Evolutionary conservation across 345 rosid species (phyloP).

Genomic region (Laguncularia racemosa): DNA sequence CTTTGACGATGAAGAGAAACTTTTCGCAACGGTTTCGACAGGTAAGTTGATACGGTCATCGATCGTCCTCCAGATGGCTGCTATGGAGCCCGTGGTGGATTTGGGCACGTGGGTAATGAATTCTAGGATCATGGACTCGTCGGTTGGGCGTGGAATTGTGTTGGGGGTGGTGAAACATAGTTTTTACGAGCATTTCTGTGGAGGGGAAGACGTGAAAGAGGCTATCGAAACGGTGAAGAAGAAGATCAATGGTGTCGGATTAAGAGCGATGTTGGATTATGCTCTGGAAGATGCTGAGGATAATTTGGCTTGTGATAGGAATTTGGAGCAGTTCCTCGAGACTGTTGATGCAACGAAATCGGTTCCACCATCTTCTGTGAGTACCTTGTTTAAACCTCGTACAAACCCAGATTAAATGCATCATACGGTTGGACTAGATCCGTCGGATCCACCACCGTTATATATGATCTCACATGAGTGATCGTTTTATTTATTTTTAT

Average conservation of each 20-base stretch:
- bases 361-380: conserved; percentile 61
- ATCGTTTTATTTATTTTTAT: too few relatives aligned
- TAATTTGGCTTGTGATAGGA: conserved; percentile 50
- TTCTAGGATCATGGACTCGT: conserved; percentile 46
- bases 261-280: conserved; percentile 69
- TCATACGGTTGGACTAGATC: not conserved
- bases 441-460: not conserved
- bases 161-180: conserved; percentile 32
- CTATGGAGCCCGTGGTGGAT: conserved; percentile 60
- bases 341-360: conserved; percentile 51
- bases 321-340: conserved; percentile 44
- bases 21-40: conserved; percentile 39
- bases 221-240: conserved; percentile 31
- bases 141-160: conserved; percentile 33
- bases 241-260: conserved; percentile 44
- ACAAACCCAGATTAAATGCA: not conserved
- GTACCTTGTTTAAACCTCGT: conserved; percentile 1
- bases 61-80: conserved; percentile 41
- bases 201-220: conserved; percentile 51
- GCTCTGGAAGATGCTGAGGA: conserved; percentile 66
- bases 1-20: conserved; percentile 41
- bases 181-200: conserved; percentile 81
- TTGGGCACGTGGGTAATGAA: conserved; percentile 67
- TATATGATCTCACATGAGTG: not conserved
- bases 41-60: conserved; percentile 49